Conservation (phyloP, 306 rosid species). For the Cucurbita argyrosperma region DNA sequence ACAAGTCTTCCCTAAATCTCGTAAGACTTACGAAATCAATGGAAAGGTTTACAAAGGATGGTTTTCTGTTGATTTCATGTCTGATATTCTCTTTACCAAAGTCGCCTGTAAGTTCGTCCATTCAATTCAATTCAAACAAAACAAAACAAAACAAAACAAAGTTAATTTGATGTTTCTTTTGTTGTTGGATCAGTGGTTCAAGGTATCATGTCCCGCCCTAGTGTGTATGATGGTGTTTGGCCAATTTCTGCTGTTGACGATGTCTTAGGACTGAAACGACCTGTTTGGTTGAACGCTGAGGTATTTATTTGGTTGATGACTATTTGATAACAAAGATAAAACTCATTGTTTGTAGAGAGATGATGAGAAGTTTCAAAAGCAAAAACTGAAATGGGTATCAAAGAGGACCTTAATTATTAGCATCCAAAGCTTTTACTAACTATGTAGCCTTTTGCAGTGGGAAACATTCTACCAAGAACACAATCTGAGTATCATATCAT, state of each 20-base stretch:
- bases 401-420: too few relatives aligned
- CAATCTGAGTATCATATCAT: conserved; percentile 16
- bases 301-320: conserved; percentile 13
- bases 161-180: background rate
- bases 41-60: conserved; percentile 42
- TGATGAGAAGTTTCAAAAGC: too few relatives aligned
- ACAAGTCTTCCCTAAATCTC: conserved; percentile 20
- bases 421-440: too few relatives aligned
- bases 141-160: too few relatives aligned
- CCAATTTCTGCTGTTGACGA: conserved; percentile 36
- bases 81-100: conserved; percentile 11
- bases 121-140: background rate
- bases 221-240: conserved; percentile 22
- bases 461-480: conserved; percentile 38
- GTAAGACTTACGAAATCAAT: conserved; percentile 25
- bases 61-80: conserved; percentile 44
- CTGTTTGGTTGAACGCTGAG: conserved; percentile 65
- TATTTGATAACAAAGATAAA: too few relatives aligned
- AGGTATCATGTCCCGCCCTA: conserved; percentile 35
- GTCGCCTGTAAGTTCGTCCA: conserved; percentile 30
- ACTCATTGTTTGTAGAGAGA: too few relatives aligned
- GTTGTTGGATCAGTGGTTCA: conserved; percentile 42
- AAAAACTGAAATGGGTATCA: background rate
- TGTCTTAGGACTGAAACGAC: conserved; percentile 5
- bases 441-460: conserved; percentile 24